Conservation (phyloP, 2,329 filamentous ascomycete species). For the Xylariaceae sp. region DNA sequence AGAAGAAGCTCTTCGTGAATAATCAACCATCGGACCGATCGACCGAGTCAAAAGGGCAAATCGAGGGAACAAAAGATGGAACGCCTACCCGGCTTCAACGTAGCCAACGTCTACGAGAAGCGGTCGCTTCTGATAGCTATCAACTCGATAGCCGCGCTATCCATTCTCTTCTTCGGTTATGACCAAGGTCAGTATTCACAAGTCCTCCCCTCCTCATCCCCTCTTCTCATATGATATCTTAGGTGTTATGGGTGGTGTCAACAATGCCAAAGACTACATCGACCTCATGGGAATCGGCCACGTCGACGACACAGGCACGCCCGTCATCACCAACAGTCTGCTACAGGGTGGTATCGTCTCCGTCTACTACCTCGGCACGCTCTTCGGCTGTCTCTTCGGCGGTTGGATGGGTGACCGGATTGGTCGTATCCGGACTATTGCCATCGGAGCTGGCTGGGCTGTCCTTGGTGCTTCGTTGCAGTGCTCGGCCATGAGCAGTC, state of each 20-base stretch:
- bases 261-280: conserved; percentile 59
- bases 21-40: too few relatives aligned
- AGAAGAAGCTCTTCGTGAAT: too few relatives aligned
- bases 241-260: conserved; percentile 56
- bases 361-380: conserved; percentile 52
- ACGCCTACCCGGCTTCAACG: conserved; percentile 30
- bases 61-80: conserved; percentile 21
- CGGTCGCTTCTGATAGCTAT: conserved; percentile 36
- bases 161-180: conserved; percentile 63
- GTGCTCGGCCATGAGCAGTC: conserved; percentile 57
- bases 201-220: background rate
- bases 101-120: conserved; percentile 32
- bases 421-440: conserved; percentile 60
- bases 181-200: conserved; percentile 38
- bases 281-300: conserved; percentile 61
- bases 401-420: conserved; percentile 59
- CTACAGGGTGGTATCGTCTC: conserved; percentile 59
- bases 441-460: conserved; percentile 51
- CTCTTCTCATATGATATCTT: background rate
- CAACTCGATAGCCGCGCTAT: conserved; percentile 57
- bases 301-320: conserved; percentile 41
- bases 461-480: conserved; percentile 59
- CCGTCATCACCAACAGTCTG: conserved; percentile 53
- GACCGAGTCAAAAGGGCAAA: too few relatives aligned
- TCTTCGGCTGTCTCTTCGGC: conserved; percentile 57